phyloP scores from a whole-genome alignment of 176 grass and related monocot genomes.

The Phragmites australis region DNA sequence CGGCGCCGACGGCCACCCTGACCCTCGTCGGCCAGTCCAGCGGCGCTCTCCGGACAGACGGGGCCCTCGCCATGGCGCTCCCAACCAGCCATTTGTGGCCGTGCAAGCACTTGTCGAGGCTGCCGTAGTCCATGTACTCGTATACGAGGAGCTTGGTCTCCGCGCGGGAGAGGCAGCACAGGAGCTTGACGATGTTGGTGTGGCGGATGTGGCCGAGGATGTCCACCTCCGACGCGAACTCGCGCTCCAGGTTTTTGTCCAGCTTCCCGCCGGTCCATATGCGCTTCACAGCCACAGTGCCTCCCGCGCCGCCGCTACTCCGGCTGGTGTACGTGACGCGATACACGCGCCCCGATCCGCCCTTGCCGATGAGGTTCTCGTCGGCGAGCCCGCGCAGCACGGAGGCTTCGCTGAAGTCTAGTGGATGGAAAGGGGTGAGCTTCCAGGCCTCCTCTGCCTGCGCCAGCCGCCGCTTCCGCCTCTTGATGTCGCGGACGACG shows the following conservation, averaged over 20 bases:
- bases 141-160: constrained; percentile 92
- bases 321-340: constrained; percentile 47
- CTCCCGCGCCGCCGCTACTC: neutral
- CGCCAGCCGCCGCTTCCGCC: constrained; percentile 38
- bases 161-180: constrained; percentile 70
- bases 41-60: constrained; percentile 13
- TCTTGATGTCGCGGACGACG: constrained; percentile 44
- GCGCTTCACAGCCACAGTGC: constrained; percentile 80
- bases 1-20: constrained; percentile 65
- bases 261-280: constrained; percentile 53
- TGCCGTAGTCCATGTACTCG: constrained; percentile 82
- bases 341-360: constrained; percentile 73
- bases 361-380: constrained; percentile 76
- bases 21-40: constrained; percentile 71
- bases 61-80: neutral
- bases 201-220: constrained; percentile 77
- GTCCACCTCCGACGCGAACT: constrained; percentile 77
- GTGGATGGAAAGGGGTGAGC: constrained; percentile 65
- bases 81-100: constrained; percentile 21
- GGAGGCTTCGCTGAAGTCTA: constrained; percentile 63
- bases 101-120: constrained; percentile 82
- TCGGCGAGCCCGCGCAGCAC: constrained; percentile 59
- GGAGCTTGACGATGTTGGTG: constrained; percentile 77
- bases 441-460: constrained; percentile 58
- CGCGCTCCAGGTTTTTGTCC: constrained; percentile 49